These are phyloP conservation scores for Paraphaeosphaeria minitans DNA, from an alignment of 2,329 filamentous ascomycete species.

Conservation along the genomic window DNA sequence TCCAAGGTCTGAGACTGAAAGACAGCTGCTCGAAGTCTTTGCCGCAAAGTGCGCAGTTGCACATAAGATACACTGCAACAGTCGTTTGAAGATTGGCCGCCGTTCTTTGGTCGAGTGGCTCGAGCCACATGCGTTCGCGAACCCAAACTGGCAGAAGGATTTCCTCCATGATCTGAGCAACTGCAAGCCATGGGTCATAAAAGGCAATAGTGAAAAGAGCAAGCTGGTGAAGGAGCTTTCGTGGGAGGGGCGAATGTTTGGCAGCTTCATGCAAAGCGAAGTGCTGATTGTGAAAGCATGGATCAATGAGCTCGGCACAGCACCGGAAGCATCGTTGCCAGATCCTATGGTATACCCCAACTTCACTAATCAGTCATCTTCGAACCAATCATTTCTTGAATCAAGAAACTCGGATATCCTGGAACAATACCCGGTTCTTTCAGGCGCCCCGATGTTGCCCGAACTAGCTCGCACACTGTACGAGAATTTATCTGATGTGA, in stretches of 20 bases:
- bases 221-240: slow-evolving; percentile 50
- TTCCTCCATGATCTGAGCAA: slow-evolving; percentile 46
- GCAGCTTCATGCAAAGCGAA: slow-evolving; percentile 55
- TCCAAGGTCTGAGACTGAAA: slow-evolving; percentile 19
- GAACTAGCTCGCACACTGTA: background rate
- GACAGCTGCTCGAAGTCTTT: slow-evolving; percentile 38
- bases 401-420: slow-evolving; percentile 14
- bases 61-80: slow-evolving; percentile 49
- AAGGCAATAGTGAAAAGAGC: slow-evolving; percentile 49
- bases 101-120: slow-evolving; percentile 51
- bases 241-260: slow-evolving; percentile 58
- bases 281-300: slow-evolving; percentile 45
- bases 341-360: slow-evolving; percentile 26
- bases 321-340: background rate
- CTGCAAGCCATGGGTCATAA: slow-evolving; percentile 50
- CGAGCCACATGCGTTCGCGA: slow-evolving; percentile 38
- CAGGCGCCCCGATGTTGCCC: background rate
- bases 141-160: slow-evolving; percentile 39
- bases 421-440: slow-evolving; percentile 18
- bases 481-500: background rate
- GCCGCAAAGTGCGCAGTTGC: slow-evolving; percentile 47
- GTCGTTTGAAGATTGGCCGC: slow-evolving; percentile 47
- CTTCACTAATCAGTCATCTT: slow-evolving; percentile 20
- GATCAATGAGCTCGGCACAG: slow-evolving; percentile 45
- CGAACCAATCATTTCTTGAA: background rate